A percentile compares a stretch with the other conserved stretches of the same genome.
Conservation (phyloP, 768 basidiomycete genomes). For the Tricholoma matsutake region DNA sequence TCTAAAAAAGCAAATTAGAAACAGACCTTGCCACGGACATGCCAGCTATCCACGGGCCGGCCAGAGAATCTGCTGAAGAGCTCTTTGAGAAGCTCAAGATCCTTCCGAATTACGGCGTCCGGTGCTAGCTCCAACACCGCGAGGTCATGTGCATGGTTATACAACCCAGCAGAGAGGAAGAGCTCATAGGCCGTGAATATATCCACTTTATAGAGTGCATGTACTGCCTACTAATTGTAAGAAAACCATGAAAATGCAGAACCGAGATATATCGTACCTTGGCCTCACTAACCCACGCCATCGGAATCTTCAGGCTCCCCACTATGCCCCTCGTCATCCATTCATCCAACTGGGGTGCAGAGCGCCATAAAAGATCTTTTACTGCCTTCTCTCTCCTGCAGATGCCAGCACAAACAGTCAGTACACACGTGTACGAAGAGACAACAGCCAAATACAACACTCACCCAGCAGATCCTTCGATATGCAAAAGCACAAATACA, state of each 20-base stretch:
- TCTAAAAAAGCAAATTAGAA: constrained; percentile 1
- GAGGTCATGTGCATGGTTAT: constrained; percentile 75
- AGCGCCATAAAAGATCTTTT: constrained; percentile 74
- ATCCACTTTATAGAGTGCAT: constrained; percentile 57
- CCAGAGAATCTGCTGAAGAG: constrained; percentile 67
- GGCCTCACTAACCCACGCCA: constrained; percentile 87
- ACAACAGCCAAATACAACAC: constrained; percentile 32
- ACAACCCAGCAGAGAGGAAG: constrained; percentile 67
- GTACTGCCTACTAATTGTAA: constrained; percentile 52
- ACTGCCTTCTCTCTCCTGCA: constrained; percentile 79
- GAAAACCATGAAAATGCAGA: not conserved
- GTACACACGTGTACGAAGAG: not conserved
- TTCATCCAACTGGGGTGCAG: constrained; percentile 62
- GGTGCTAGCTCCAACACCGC: constrained; percentile 86
- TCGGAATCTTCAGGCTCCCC: constrained; percentile 77
- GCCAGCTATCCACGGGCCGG: constrained; percentile 69
- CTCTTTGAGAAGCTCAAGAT: constrained; percentile 58
- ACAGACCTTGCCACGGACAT: constrained; percentile 75
- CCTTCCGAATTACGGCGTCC: constrained; percentile 75
- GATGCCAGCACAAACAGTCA: not conserved
- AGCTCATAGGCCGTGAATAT: constrained; percentile 74
- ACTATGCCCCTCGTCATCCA: constrained; percentile 71
- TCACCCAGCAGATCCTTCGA: constrained; percentile 79
- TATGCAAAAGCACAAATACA: constrained; percentile 83
- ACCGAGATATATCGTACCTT: constrained; percentile 46